Evolutionary conservation across 2,329 filamentous ascomycete genomes (phyloP).

Genomic region (Hypoxylon rubiginosum): DNA sequence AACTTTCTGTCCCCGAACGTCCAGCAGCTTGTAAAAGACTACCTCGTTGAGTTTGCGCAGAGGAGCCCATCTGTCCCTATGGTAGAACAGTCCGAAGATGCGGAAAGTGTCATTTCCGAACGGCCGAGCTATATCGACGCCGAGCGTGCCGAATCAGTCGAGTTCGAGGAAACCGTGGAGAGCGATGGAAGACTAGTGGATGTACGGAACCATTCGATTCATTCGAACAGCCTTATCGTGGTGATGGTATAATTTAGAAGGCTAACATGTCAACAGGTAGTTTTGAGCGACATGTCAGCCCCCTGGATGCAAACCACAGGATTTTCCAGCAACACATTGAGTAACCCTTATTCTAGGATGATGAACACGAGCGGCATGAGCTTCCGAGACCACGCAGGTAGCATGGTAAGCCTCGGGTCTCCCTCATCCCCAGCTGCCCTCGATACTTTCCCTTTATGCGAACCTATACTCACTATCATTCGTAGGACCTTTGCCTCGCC

Average conservation of each 20-base stretch:
- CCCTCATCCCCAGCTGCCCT: not conserved
- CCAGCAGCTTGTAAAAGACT: conserved; percentile 81
- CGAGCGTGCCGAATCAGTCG: conserved; percentile 64
- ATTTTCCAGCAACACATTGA: conserved; percentile 89
- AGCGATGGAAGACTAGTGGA: conserved; percentile 76
- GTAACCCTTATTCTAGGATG: conserved; percentile 97
- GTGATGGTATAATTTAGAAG: not conserved
- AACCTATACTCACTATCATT: conserved; percentile 12
- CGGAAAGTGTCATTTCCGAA: conserved; percentile 53
- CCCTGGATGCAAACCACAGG: conserved; percentile 88
- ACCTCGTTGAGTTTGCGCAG: conserved; percentile 69
- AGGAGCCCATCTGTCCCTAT: conserved; percentile 27
- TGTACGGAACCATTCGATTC: conserved; percentile 56
- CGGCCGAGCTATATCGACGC: conserved; percentile 75
- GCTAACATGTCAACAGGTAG: conserved; percentile 66
- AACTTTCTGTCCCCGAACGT: conserved; percentile 85
- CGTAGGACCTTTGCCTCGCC: conserved; percentile 87
- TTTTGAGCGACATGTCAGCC: conserved; percentile 99
- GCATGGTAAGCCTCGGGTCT: conserved; percentile 77
- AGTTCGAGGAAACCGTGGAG: conserved; percentile 53
- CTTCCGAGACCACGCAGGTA: conserved; percentile 90
- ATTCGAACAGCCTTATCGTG: not conserved
- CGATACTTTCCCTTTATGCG: not conserved
- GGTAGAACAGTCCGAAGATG: conserved; percentile 39
- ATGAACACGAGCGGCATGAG: conserved; percentile 96